Conservation (phyloP, 331 rosid species). For the Prunus yedoensis region DNA sequence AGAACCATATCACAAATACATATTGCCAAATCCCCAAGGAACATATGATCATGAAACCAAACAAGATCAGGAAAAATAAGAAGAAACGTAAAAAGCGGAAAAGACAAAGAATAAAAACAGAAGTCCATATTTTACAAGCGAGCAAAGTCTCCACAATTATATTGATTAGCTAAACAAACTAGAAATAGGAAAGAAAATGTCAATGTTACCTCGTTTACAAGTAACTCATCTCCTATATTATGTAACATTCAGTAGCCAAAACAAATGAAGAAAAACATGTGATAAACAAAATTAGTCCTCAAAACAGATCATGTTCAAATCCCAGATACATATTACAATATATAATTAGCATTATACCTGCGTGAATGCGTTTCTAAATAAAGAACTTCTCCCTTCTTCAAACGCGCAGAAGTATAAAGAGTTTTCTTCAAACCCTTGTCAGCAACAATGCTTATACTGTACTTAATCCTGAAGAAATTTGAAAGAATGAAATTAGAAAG, state of each 20-base stretch:
- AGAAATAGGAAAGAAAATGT: background rate
- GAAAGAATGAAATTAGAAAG: constrained; percentile 6
- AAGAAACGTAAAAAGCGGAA: background rate
- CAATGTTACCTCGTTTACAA: background rate
- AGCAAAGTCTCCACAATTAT: background rate
- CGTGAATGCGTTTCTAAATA: constrained; percentile 80
- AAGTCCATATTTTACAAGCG: background rate
- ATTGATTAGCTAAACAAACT: background rate
- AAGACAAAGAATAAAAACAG: background rate
- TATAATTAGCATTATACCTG: constrained; percentile 56
- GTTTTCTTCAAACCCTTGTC: constrained; percentile 95
- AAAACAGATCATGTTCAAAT: background rate
- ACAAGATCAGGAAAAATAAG: background rate
- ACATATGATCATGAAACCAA: background rate
- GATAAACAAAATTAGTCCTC: background rate
- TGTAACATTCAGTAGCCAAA: background rate
- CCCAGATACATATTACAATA: background rate
- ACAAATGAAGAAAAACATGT: background rate
- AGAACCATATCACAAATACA: background rate
- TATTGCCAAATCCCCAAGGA: background rate
- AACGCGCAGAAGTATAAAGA: constrained; percentile 84
- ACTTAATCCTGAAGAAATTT: constrained; percentile 70
- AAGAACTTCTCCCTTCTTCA: constrained; percentile 95
- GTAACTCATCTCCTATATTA: background rate
- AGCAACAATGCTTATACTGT: constrained; percentile 96